phyloP scores from a whole-genome alignment of 1,284 basidiomycete genomes.

The Moesziomyces aphidis region DNA sequence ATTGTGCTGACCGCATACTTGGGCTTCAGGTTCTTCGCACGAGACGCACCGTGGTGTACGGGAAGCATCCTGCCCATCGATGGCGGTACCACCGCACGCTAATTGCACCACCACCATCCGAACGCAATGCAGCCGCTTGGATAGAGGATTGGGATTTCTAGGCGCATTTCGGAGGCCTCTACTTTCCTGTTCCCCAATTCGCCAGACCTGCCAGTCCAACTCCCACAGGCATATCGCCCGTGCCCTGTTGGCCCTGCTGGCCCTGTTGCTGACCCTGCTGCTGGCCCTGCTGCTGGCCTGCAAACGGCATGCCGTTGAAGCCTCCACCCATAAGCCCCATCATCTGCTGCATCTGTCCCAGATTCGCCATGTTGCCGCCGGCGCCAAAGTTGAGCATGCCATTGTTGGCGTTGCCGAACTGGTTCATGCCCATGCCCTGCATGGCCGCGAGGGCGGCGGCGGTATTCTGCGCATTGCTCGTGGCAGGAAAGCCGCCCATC shows the following conservation, averaged over 20 bases:
- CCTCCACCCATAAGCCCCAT: slow-evolving; percentile 39
- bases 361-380: slow-evolving; percentile 3
- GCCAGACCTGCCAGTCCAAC: slow-evolving; percentile 38
- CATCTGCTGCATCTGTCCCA: slow-evolving; percentile 45
- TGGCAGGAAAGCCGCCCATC: slow-evolving; percentile 14
- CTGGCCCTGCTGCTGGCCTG: slow-evolving; percentile 13
- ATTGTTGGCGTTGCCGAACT: slow-evolving; percentile 14
- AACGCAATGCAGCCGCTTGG: not conserved
- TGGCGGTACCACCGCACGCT: slow-evolving; percentile 50
- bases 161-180: not conserved
- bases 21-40: slow-evolving; percentile 29
- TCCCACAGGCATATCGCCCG: slow-evolving; percentile 40
- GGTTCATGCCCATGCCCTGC: slow-evolving; percentile 30
- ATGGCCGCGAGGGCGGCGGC: slow-evolving; percentile 33
- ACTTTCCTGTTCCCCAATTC: slow-evolving; percentile 45
- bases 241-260: slow-evolving; percentile 3
- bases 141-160: no score
- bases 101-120: not conserved
- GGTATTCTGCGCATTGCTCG: slow-evolving; percentile 23
- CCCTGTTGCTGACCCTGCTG: slow-evolving; percentile 23
- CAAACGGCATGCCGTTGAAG: slow-evolving; percentile 22
- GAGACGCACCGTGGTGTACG: slow-evolving; percentile 47
- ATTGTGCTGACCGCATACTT: not conserved
- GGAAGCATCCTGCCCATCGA: slow-evolving; percentile 50
- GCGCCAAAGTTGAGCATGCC: slow-evolving; percentile 19